phyloP scores from a whole-genome alignment of 306 rosid genomes.

The Trichosanthes cucumerina region DNA sequence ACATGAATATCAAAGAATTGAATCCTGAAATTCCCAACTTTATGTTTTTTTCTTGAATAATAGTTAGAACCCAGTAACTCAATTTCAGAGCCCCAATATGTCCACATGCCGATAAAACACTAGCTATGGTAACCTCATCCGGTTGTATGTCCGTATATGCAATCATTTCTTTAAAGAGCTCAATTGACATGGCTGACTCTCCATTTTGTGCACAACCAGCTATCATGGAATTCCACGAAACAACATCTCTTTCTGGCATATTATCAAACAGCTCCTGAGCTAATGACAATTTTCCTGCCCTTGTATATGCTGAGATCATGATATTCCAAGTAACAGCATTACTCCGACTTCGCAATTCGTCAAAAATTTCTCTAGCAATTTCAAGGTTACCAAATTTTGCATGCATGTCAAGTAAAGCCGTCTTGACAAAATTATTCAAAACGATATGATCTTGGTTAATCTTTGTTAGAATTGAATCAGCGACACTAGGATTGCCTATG shows the following conservation, averaged over 20 bases:
- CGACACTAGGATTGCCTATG: constrained; percentile 29
- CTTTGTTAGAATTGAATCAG: constrained; percentile 24
- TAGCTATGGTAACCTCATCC: constrained; percentile 58
- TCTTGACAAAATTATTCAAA: constrained; percentile 42
- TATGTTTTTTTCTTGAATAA: constrained; percentile 28
- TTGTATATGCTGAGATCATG: constrained; percentile 59
- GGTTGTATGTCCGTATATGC: constrained; percentile 25
- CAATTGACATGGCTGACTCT: constrained; percentile 35
- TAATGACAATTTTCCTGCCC: constrained; percentile 33
- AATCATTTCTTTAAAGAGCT: constrained; percentile 49
- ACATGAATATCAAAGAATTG: constrained; percentile 56
- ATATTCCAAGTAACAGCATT: constrained; percentile 48
- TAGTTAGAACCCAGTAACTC: constrained; percentile 48
- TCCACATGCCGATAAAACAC: constrained; percentile 63
- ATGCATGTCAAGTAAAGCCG: constrained; percentile 57
- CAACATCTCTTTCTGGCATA: constrained; percentile 44
- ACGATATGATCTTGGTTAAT: constrained; percentile 22
- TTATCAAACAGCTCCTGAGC: constrained; percentile 47
- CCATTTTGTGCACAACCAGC: constrained; percentile 65
- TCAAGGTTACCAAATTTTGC: constrained; percentile 52
- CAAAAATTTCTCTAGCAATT: constrained; percentile 40
- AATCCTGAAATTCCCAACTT: constrained; percentile 35
- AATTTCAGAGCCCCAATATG: constrained; percentile 52
- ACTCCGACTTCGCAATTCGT: constrained; percentile 28
- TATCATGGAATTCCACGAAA: constrained; percentile 64